These are phyloP conservation scores for Tephrocybe sp. DNA, from an alignment of 768 basidiomycete species.

Conservation along the genomic window DNA sequence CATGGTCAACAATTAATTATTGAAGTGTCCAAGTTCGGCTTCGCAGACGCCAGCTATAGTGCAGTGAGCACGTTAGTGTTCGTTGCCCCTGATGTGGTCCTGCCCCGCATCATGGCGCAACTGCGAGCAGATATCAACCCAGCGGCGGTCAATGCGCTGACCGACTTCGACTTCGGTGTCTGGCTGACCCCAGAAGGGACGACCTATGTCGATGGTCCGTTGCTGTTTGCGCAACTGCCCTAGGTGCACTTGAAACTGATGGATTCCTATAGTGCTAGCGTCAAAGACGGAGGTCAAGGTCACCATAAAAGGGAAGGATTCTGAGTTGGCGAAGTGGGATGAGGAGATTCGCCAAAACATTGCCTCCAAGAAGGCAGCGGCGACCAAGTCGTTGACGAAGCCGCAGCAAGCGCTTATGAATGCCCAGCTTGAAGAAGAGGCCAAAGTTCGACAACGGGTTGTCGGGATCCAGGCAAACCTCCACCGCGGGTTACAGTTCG, in stretches of 20 bases:
- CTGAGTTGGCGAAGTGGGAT: slow-evolving; percentile 94
- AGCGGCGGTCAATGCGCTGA: slow-evolving; percentile 56
- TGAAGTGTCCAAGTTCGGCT: slow-evolving; percentile 39
- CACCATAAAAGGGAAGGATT: slow-evolving; percentile 77
- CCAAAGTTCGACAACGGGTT: slow-evolving; percentile 63
- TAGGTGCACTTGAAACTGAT: no score
- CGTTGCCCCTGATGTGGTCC: slow-evolving; percentile 65
- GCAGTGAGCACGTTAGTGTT: slow-evolving; percentile 80
- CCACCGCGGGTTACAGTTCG: slow-evolving; percentile 66
- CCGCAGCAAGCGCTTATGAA: slow-evolving; percentile 83
- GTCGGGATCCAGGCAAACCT: slow-evolving; percentile 51
- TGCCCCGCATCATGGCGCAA: slow-evolving; percentile 72
- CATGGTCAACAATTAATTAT: background rate
- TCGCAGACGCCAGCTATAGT: slow-evolving; percentile 68
- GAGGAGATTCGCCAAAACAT: slow-evolving; percentile 86
- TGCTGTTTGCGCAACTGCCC: background rate
- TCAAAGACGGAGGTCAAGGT: slow-evolving; percentile 52
- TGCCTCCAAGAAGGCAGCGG: slow-evolving; percentile 72
- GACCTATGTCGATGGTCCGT: slow-evolving; percentile 74
- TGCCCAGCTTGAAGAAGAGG: slow-evolving; percentile 82
- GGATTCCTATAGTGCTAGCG: slow-evolving; percentile 66
- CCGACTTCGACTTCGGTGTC: slow-evolving; percentile 74
- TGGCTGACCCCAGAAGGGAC: slow-evolving; percentile 87
- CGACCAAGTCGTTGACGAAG: slow-evolving; percentile 63
- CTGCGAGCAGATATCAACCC: slow-evolving; percentile 66